Evolutionary conservation across 805 yeast species (phyloP).

Genomic region (Saturnispora halmiae): DNA sequence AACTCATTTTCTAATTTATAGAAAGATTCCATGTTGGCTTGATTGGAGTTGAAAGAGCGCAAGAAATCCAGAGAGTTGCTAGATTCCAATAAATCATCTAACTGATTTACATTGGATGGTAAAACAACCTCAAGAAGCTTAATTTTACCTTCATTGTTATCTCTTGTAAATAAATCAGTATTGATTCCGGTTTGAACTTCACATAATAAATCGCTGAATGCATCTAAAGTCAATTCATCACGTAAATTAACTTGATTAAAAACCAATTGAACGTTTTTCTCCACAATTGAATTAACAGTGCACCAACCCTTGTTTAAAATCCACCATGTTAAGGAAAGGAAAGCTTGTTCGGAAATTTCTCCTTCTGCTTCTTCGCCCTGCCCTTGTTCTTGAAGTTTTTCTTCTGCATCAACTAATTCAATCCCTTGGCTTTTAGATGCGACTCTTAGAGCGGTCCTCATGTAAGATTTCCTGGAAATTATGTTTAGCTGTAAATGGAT

Average conservation of each 20-base stretch:
- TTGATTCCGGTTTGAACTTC: constrained; percentile 29
- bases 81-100: constrained; percentile 43
- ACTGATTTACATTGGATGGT: constrained; percentile 44
- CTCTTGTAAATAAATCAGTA: constrained; percentile 5
- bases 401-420: constrained; percentile 19
- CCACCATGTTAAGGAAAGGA: constrained; percentile 90
- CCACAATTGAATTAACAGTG: constrained; percentile 43
- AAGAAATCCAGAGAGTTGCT: constrained; percentile 38
- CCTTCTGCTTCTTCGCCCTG: constrained; percentile 24
- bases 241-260: constrained; percentile 35
- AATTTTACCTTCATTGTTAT: too few species aligned
- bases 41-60: constrained; percentile 21
- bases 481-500: constrained; percentile 83
- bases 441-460: constrained; percentile 65
- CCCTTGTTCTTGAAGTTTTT: constrained; percentile 24
- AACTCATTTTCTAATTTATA: constrained; percentile 26
- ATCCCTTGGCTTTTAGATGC: constrained; percentile 42
- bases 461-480: constrained; percentile 76
- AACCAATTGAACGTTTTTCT: constrained; percentile 46
- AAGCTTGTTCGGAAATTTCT: constrained; percentile 63
- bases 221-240: constrained; percentile 26
- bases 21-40: constrained; percentile 22
- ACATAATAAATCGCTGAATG: constrained; percentile 41
- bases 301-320: constrained; percentile 79
- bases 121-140: constrained; percentile 24